Evolutionary conservation across 345 rosid species (phyloP).

Genomic region (Linum lewisii): DNA sequence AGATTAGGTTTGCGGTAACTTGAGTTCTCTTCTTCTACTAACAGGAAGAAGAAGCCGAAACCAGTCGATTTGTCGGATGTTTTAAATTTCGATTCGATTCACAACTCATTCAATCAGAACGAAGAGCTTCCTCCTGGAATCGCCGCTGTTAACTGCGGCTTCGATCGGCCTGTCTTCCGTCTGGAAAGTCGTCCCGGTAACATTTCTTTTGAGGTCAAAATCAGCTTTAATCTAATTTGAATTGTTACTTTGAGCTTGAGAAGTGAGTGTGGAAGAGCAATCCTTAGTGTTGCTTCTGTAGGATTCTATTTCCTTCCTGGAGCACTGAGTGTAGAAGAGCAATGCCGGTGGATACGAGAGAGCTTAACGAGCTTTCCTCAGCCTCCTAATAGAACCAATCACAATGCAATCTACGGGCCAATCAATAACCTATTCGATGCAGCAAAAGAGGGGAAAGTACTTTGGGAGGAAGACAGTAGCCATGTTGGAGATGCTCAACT

Average conservation of each 20-base stretch:
- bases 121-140: conserved; percentile 48
- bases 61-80: conserved; percentile 68
- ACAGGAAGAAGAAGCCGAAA: conserved; percentile 69
- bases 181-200: conserved; percentile 66
- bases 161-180: conserved; percentile 40
- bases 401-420: conserved; percentile 76
- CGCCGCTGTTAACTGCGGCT: conserved; percentile 18
- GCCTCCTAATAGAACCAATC: conserved; percentile 90
- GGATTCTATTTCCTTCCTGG: conserved; percentile 80
- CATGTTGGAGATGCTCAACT: conserved; percentile 19
- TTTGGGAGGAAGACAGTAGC: conserved; percentile 33
- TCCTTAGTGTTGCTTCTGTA: conserved; percentile 13
- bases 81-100: conserved; percentile 49
- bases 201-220: neutral
- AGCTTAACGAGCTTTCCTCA: conserved; percentile 61
- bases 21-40: neutral
- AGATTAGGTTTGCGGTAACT: neutral
- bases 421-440: conserved; percentile 49
- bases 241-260: neutral
- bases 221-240: too few relatives aligned
- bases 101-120: conserved; percentile 29
- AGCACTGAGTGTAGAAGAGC: conserved; percentile 65
- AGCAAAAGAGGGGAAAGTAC: conserved; percentile 42
- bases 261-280: neutral
- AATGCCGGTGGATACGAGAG: conserved; percentile 78